Evolutionary conservation across 2,329 filamentous ascomycete species (phyloP), one percentile per base, ranked within the genome.

Genomic region (Neopestalotiopsis rosae): DNA sequence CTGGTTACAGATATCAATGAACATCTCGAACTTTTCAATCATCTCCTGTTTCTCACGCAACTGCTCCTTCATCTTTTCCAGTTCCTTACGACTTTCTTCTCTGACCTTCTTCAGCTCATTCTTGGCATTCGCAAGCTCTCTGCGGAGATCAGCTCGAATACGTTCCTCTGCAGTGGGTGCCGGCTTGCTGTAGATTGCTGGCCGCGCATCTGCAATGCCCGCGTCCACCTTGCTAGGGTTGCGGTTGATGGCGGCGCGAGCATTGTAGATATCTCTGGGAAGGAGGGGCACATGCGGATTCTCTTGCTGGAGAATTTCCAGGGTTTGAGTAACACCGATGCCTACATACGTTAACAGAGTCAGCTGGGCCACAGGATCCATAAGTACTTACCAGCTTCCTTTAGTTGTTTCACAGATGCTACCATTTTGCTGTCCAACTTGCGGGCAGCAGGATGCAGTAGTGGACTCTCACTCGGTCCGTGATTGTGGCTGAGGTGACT

Each of bases 351-450:
- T 78, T 73, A 79, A 81, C 76, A 80, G 79, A 76, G 34, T n/a
- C 65, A 62, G 65, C 40, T 32, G 56, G 45, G 66, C 30, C 3
- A 20, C 28, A 28, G 45, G 38, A 10, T 30, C 40, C 12, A 30
- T 57, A 61, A 34, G 14, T n/a, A 81, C 84, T 76, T 86, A 91
- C 89, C 89, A 76, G 86, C 88, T 75, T 91, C 89, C 78, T 91
- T 91, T 4, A 91, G 82, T 67, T 87, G 83, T 76, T 91, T 91
- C 42, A 91, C 89, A 40, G 89, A 88, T 65, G 89, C 89, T 66
- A 91, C 89, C 85, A 91, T 91, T 77, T 89, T 90, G 75, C 88
- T 90, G 74, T 91, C 89, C 58, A 91, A 79, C 72, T 91, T 91
- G 71, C 89, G 84, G 17, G 89, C 89, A 4, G 89, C 89, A 28